Evolutionary conservation across 1,139 yeast genomes (phyloP).

Genomic region (Candida sp.): DNA sequence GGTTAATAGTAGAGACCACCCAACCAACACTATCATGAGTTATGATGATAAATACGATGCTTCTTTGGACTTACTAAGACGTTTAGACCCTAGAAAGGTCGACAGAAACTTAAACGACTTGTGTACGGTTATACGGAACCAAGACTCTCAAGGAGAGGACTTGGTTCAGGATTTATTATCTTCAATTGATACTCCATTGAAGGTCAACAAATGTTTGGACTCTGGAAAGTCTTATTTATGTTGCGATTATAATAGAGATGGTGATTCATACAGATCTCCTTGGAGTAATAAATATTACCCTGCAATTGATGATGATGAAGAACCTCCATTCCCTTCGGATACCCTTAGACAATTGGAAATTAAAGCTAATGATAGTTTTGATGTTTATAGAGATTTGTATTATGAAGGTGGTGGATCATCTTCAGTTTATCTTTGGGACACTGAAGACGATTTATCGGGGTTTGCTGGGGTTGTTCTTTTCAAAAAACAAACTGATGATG

Average conservation of each 20-base stretch:
- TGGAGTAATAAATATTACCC: constrained; percentile 86
- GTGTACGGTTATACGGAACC: constrained; percentile 68
- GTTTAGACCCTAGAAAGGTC: constrained; percentile 77
- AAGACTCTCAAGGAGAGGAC: constrained; percentile 30
- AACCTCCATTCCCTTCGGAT: constrained; percentile 71
- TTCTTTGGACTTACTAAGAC: constrained; percentile 80
- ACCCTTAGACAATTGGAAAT: constrained; percentile 71
- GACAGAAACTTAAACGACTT: constrained; percentile 60
- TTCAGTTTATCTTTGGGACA: constrained; percentile 92
- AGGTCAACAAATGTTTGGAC: constrained; percentile 51
- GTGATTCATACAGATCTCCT: constrained; percentile 90
- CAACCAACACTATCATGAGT: constrained; percentile 11
- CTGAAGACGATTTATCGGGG: constrained; percentile 41
- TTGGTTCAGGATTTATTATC: constrained; percentile 85
- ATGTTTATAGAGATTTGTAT: constrained; percentile 87
- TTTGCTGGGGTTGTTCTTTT: constrained; percentile 93
- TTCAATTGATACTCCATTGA: constrained; percentile 84
- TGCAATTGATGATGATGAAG: constrained; percentile 33
- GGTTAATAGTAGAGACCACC: too few relatives aligned
- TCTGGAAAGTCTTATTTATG: constrained; percentile 71
- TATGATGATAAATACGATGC: constrained; percentile 76
- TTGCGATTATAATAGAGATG: constrained; percentile 95
- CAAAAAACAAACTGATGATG: constrained; percentile 61
- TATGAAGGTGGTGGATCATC: constrained; percentile 89
- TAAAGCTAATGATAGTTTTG: constrained; percentile 87